Evolutionary conservation across 768 basidiomycete genomes (phyloP).

Genomic region (Amylocystis lapponica): DNA sequence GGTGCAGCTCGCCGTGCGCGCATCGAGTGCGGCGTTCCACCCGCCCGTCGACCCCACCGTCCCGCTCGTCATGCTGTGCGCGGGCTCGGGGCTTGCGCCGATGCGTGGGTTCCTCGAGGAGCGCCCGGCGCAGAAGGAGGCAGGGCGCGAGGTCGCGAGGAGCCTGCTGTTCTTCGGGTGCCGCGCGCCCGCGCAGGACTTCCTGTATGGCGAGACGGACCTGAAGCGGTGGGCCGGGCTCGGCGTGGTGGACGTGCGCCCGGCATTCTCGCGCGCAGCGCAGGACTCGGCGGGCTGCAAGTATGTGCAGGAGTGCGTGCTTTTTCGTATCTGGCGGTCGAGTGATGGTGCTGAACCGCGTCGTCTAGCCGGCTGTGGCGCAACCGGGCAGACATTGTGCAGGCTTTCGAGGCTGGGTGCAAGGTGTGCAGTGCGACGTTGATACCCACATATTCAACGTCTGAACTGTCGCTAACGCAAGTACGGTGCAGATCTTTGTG

Average conservation of each 20-base stretch:
- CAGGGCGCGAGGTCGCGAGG: conserved; percentile 35
- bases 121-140: conserved; percentile 36
- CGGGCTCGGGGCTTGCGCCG: conserved; percentile 44
- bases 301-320: conserved; percentile 14
- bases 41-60: conserved; percentile 33
- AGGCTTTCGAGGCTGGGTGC: conserved; percentile 26
- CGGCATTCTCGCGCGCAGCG: conserved; percentile 28
- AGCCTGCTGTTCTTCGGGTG: conserved; percentile 42
- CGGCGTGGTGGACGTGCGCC: conserved; percentile 38
- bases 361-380: conserved; percentile 34
- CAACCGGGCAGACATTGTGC: conserved; percentile 28
- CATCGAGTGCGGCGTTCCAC: conserved; percentile 35
- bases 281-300: conserved; percentile 12
- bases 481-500: conserved; percentile 27
- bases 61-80: conserved; percentile 41
- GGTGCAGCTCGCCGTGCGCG: conserved; percentile 36
- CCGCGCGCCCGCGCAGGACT: conserved; percentile 32
- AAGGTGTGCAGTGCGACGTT: conserved; percentile 18
- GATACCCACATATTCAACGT: not conserved
- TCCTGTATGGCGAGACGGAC: conserved; percentile 35
- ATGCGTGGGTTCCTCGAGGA: conserved; percentile 49
- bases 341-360: not conserved
- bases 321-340: not conserved
- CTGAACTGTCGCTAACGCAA: not conserved
- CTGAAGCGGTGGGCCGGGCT: conserved; percentile 32